Base-by-base conservation (phyloP, 2,329 filamentous ascomycete genomes). In the Pseudopithomyces maydicus region DNA sequence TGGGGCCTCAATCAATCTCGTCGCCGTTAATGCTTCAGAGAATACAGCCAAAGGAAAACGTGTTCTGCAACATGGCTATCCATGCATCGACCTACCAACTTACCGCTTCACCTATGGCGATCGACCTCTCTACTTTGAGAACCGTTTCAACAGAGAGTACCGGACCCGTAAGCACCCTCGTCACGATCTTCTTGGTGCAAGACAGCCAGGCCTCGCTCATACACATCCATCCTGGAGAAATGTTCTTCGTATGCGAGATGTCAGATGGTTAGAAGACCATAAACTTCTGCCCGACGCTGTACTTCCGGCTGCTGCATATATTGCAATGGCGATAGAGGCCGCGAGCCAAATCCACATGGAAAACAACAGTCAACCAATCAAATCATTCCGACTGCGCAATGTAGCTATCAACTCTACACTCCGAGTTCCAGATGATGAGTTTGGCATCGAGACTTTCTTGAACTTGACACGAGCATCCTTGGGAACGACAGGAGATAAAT, bases 281-380 rank as follows among this genome's bases (percentile, higher is more conserved):
- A 53, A 52, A 2, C 36, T 70, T 1, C 66, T 77, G 10, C 78
- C 79, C 0, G 49, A 57, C 1, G 62, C 76, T 1, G 64, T 84
- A 0, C 79, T 80, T 35, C 82, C 82, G 0, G 77, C 62, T 2
- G 76, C 81, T 1, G 81, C 71, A 0, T 82, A 79, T 54, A 53
- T 83, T 1, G 66, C 70, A 7, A 80, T 82, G 71, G 76, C 73
- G 2, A 74, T 77, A 1, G 79, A 81, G 58, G 80, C 80, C n/a
- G n/a, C n/a, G n/a, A n/a, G n/a, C n/a, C n/a, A n/a, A n/a, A n/a
- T n/a, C n/a, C n/a, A n/a, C n/a, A n/a, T n/a, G n/a, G n/a, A n/a
- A n/a, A n/a, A n/a, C n/a, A n/a, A n/a, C n/a, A n/a, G n/a, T n/a
- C n/a, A n/a, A n/a, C n/a, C n/a, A n/a, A n/a, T n/a, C n/a, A n/a